These are phyloP conservation scores for Calendula officinalis DNA, from an alignment of 129 eudicot genomes.

Conservation along the genomic window DNA sequence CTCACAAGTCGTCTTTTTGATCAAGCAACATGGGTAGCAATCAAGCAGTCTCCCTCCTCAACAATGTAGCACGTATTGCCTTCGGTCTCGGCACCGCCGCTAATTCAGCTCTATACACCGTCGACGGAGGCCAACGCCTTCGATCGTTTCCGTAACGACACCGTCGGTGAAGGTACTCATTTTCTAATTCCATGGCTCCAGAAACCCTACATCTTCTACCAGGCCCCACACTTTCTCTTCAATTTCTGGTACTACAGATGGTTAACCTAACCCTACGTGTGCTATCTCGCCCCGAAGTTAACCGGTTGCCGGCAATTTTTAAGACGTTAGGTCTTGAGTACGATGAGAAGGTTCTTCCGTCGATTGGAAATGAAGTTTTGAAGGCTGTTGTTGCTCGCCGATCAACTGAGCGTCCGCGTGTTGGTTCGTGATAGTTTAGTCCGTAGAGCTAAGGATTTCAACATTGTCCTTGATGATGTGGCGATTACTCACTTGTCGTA, in stretches of 20 bases:
- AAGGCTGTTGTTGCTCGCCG: slow-evolving; percentile 88
- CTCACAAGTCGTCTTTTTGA: too few species aligned
- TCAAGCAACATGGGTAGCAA: too few species aligned
- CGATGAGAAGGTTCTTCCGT: slow-evolving; percentile 81
- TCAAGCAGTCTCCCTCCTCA: too few species aligned
- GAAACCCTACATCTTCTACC: slow-evolving; percentile 67
- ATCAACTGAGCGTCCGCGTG: slow-evolving; percentile 87
- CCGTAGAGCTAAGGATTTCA: slow-evolving; percentile 67
- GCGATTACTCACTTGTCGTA: slow-evolving; percentile 60
- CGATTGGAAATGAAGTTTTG: slow-evolving; percentile 72
- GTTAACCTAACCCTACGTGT: slow-evolving; percentile 84
- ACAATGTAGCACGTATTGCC: slow-evolving; percentile 67
- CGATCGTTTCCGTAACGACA: slow-evolving; percentile 41
- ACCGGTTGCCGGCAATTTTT: slow-evolving; percentile 54
- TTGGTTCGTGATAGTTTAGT: slow-evolving; percentile 14
- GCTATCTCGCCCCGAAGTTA: slow-evolving; percentile 63
- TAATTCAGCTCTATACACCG: slow-evolving; percentile 70
- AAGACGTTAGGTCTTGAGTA: slow-evolving; percentile 71
- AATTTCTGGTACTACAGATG: slow-evolving; percentile 85
- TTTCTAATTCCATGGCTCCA: slow-evolving; percentile 77
- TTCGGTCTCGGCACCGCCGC: slow-evolving; percentile 59
- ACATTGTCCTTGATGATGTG: slow-evolving; percentile 72
- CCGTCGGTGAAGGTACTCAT: slow-evolving; percentile 87
- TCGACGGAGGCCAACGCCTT: slow-evolving; percentile 71
- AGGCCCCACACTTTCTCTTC: slow-evolving; percentile 75